Evolutionary conservation across 2,329 filamentous ascomycete species (phyloP), one percentile per base, ranked within the genome.

Genomic region (Neonectria sp.): DNA sequence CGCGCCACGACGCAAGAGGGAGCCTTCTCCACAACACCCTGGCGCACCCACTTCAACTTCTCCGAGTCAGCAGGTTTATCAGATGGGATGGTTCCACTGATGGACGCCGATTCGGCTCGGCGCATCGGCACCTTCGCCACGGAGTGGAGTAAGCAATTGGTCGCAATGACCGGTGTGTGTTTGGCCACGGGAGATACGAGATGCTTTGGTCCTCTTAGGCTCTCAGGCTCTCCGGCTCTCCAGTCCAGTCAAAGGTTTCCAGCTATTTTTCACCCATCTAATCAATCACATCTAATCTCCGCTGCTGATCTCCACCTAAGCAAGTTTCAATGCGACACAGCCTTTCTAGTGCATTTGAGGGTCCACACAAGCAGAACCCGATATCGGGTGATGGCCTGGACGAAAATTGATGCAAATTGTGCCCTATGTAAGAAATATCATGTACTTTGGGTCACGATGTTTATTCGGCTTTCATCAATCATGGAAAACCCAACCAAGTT

Each of bases 281-380:
- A 73, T 73, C 71, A 73, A 73, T 73, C 71, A 71, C 71, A 73
- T 73, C 71, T 70, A 69, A 72, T 73, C 73, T 71, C 29, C 31
- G 17, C 49, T 8, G n/a, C 6, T 40, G 15, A 40, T 40, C 37
- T 40, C 37, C 37, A 40, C 37, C 37, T 7, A 7, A 29, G 27
- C 7, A 1, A 3, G 31, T 35, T 35, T 35, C 33, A 13, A 15
- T 35, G 33, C 13, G 13, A 37, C 35, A 13, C 35, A 17, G n/a
- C 8, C 11, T 46, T n/a, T 21, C 4, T 43, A 43, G 40, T 43
- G 35, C 13, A 6, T 37, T 17, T 6, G 2, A 17, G 35, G 35
- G 13, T 13, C 35, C 40, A 21, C 40, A 11, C 6, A 3, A 40
- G 17, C 15, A n/a, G 37, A 40, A 21, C 40, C n/a, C n/a, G 40